Conservation (phyloP, 768 basidiomycete genomes). For the Hysterangium stoloniferum region DNA sequence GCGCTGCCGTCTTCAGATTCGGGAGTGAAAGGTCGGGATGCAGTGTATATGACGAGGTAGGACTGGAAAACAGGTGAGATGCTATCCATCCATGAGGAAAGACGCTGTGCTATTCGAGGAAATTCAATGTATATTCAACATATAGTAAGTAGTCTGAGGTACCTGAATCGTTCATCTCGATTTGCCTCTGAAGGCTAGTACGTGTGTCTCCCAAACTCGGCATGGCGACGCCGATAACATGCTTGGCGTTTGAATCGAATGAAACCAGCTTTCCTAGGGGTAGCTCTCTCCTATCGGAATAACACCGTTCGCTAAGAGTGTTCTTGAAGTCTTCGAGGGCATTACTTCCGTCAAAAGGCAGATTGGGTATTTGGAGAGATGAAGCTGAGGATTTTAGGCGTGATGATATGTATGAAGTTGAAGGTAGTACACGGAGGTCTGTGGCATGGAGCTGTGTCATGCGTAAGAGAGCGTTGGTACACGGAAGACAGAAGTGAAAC, state of each 20-base stretch:
- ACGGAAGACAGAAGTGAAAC: constrained; percentile 20
- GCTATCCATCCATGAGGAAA: too few relatives aligned
- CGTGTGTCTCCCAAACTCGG: constrained; percentile 40
- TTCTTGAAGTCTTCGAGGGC: constrained; percentile 32
- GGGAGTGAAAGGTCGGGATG: constrained; percentile 30
- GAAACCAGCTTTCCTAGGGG: constrained; percentile 24
- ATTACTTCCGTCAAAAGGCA: constrained; percentile 28
- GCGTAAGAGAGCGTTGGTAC: not conserved
- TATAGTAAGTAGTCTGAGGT: not conserved
- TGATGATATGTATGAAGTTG: constrained; percentile 41
- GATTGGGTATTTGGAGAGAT: constrained; percentile 54
- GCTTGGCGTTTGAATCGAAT: constrained; percentile 36
- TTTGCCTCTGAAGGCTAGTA: too few relatives aligned
- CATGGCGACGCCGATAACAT: constrained; percentile 50
- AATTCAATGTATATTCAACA: not conserved
- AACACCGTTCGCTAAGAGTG: constrained; percentile 44
- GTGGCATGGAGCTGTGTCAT: constrained; percentile 60
- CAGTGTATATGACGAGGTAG: constrained; percentile 61
- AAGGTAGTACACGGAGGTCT: constrained; percentile 57
- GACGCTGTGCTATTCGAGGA: too few relatives aligned
- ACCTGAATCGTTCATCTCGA: not conserved
- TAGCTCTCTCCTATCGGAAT: constrained; percentile 34
- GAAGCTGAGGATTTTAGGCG: constrained; percentile 43
- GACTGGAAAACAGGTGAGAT: constrained; percentile 45
- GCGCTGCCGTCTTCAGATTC: not conserved